phyloP scores from a whole-genome alignment of 164 flowering plant genomes.

The Liriodendron chinense region DNA sequence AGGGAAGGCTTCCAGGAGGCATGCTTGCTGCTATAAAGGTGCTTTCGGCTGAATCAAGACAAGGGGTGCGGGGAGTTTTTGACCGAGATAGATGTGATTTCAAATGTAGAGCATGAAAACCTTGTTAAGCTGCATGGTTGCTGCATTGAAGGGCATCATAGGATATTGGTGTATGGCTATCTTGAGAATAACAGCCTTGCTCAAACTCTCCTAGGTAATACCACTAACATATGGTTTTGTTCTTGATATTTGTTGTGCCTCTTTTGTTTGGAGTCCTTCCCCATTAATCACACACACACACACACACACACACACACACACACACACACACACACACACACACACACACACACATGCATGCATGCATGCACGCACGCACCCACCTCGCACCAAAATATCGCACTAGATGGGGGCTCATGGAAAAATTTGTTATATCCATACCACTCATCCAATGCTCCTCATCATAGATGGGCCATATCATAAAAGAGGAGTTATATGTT shows the following conservation, averaged over 20 bases:
- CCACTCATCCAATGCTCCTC: neutral
- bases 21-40: slow-evolving; percentile 80
- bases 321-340: too few species aligned
- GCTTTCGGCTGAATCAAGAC: slow-evolving; percentile 77
- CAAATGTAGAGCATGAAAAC: slow-evolving; percentile 72
- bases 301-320: too few species aligned
- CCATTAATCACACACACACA: neutral
- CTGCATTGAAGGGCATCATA: slow-evolving; percentile 77
- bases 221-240: neutral
- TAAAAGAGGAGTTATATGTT: too few species aligned
- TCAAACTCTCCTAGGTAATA: slow-evolving; percentile 74
- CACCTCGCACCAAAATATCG: too few species aligned
- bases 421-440: too few species aligned
- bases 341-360: too few species aligned
- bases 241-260: neutral
- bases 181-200: slow-evolving; percentile 89
- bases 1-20: slow-evolving; percentile 83
- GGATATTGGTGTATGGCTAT: slow-evolving; percentile 82
- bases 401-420: neutral
- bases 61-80: slow-evolving; percentile 78
- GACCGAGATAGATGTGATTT: slow-evolving; percentile 75
- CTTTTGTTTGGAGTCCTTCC: slow-evolving; percentile 3
- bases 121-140: slow-evolving; percentile 87
- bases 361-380: too few species aligned
- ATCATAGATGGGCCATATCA: neutral